Evolutionary conservation across 805 yeast genomes (phyloP).

Genomic region (Cyberlindnera xylosilytica): DNA sequence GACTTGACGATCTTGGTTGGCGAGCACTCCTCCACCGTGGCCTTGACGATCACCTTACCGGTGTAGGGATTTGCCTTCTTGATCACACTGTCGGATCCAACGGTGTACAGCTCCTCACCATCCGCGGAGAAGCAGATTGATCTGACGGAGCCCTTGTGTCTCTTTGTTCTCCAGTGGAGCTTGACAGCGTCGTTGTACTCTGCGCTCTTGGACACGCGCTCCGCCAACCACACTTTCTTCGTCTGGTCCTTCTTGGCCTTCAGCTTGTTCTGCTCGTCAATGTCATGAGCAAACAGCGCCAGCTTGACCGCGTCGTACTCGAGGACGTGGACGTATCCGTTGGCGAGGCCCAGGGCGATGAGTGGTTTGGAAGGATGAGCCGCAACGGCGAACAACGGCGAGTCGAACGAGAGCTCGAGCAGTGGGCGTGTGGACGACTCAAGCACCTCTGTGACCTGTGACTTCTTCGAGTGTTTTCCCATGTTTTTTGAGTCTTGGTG

Average conservation of each 20-base stretch:
- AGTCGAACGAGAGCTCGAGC: conserved; percentile 39
- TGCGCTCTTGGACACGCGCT: conserved; percentile 23
- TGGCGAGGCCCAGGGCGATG: conserved; percentile 70
- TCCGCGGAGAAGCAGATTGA: conserved; percentile 56
- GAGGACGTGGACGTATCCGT: conserved; percentile 69
- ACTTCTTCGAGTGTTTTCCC: conserved; percentile 7
- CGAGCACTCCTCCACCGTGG: conserved; percentile 5
- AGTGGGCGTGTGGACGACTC: conserved; percentile 29
- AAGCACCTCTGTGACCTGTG: conserved; percentile 16
- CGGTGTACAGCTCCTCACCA: conserved; percentile 55
- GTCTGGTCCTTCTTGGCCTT: conserved; percentile 27
- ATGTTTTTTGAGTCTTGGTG: neutral
- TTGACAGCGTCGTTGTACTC: conserved; percentile 25
- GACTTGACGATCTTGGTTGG: conserved; percentile 35
- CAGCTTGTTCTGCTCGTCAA: conserved; percentile 24
- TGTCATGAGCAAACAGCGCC: conserved; percentile 32
- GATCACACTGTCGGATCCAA: conserved; percentile 77
- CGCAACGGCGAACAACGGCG: conserved; percentile 72
- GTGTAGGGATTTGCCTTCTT: conserved; percentile 69
- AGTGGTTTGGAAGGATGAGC: conserved; percentile 74
- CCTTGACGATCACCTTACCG: conserved; percentile 63
- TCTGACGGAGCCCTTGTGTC: conserved; percentile 89
- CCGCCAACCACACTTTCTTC: conserved; percentile 46
- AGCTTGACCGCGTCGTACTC: conserved; percentile 51
- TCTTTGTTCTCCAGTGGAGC: conserved; percentile 73